Evolutionary conservation across 2,329 filamentous ascomycete genomes (phyloP).

Genomic region (Biscogniauxia mediterranea): DNA sequence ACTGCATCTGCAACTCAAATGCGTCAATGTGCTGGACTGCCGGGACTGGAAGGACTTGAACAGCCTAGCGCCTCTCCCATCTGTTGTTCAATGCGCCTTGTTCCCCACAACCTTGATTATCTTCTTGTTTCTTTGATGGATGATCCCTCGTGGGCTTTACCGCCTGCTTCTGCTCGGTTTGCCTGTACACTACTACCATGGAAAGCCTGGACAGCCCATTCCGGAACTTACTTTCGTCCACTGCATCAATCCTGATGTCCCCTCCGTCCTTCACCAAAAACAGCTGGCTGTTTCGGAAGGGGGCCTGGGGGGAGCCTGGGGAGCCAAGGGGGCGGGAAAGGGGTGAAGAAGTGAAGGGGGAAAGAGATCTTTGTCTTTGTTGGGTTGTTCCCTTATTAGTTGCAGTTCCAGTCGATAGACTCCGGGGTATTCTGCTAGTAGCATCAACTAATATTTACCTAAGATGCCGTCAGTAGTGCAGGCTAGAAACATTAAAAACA

Average conservation of each 20-base stretch:
- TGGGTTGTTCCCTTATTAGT: not conserved
- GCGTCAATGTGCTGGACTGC: not conserved
- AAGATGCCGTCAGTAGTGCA: not conserved
- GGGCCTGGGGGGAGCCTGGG: no score
- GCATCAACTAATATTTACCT: not conserved
- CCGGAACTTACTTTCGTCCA: not conserved
- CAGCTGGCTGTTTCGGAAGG: not conserved
- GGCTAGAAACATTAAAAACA: no score
- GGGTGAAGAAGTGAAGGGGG: no score
- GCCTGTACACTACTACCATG: not conserved
- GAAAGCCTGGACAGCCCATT: not conserved
- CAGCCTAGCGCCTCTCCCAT: not conserved
- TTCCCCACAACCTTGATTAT: not conserved
- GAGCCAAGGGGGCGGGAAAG: no score
- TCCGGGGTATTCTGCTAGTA: not conserved
- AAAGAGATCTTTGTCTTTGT: not conserved
- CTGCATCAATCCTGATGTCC: not conserved
- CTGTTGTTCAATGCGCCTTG: not conserved
- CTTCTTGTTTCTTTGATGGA: not conserved
- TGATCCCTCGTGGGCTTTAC: not conserved
- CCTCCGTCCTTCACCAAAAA: not conserved
- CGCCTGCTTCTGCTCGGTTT: not conserved
- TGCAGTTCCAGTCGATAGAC: not conserved
- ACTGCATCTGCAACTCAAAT: not conserved
- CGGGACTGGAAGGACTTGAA: not conserved